These are phyloP conservation scores for Lepraria neglecta DNA, from an alignment of 495 filamentous ascomycete species.

Conservation along the genomic window DNA sequence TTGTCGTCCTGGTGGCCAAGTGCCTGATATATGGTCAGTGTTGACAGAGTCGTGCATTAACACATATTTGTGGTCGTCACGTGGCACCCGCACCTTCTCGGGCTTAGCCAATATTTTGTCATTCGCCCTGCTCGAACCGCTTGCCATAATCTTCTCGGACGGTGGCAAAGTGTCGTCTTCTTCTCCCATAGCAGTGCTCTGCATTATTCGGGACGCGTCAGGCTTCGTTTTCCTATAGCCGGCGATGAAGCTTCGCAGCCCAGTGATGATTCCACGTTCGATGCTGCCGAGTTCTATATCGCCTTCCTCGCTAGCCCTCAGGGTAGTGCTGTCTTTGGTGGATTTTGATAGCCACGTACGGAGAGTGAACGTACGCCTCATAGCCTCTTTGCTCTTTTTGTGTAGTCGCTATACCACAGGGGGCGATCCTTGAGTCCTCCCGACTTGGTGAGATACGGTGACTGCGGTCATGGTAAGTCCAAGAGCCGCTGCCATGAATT, in stretches of 20 bases:
- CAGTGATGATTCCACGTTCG: constrained; percentile 21
- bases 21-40: too few species aligned
- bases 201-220: neutral
- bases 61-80: too few species aligned
- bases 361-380: neutral
- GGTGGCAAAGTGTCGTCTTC: neutral
- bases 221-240: neutral
- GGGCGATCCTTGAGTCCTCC: neutral
- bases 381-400: constrained; percentile 1
- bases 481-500: constrained; percentile 20
- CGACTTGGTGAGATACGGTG: constrained; percentile 13
- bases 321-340: neutral
- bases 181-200: neutral
- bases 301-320: neutral
- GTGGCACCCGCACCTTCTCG: too few species aligned
- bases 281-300: constrained; percentile 4
- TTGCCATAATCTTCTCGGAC: too few species aligned
- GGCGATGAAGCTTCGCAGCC: constrained; percentile 24
- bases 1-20: too few species aligned
- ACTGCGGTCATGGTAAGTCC: constrained; percentile 24
- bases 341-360: constrained; percentile 10
- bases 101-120: too few species aligned
- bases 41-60: too few species aligned
- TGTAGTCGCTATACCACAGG: neutral
- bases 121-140: too few species aligned